Base-by-base conservation (phyloP, 2,329 filamentous ascomycete genomes). In the Bipolaris oryzae region DNA sequence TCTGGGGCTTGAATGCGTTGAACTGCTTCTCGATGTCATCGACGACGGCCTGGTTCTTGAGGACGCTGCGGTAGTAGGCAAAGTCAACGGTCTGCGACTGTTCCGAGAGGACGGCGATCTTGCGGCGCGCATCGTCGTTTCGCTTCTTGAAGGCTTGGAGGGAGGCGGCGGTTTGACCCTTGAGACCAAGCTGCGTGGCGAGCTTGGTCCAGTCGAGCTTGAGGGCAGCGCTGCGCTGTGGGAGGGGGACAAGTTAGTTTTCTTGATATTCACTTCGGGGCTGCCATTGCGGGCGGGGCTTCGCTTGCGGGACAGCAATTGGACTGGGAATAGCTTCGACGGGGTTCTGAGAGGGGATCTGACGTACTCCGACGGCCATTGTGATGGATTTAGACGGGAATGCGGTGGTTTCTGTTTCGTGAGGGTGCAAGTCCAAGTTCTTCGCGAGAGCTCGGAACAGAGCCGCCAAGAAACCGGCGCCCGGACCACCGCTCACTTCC, bases 161-260 rank as follows among this genome's bases (percentile, higher is more conserved):
- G 62, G 94, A 90, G 74, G 89, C 82, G 70, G 91, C 93, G 70
- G 95, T 99, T 84, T 92, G 91, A 79, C 95, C 95, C 80, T 91
- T 91, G 80, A 99, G 92, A 79, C 94, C 94, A 75, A 99, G 92
- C 77, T 94, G 96, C 82, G 86, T 87, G 81, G 89, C 89, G 76
- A 99, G 87, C 84, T 96, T 95, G 83, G 87, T 87, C 95, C 95
- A 99, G 89, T 99, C 95, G 86, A 99, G 87, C 88, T 98, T 99
- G 82, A 96, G 87, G 81, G 94, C 93, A 85, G 94, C 93, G 87
- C 92, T 96, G 87, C 92, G 90, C 94, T 98, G 80, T 79, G 64
- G 61, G 62, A 60, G 56, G 53, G 28, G 51, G 44, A 46, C 53
- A 58, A 45, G 67, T 77, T 70, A 74, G 72, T 73, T 72, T 70